A percentile compares a stretch with the other conserved stretches of the same genome.
Evolutionary conservation across 192 early-diverging fungal species (phyloP).

Genomic region (Chytriomyces sp.): DNA sequence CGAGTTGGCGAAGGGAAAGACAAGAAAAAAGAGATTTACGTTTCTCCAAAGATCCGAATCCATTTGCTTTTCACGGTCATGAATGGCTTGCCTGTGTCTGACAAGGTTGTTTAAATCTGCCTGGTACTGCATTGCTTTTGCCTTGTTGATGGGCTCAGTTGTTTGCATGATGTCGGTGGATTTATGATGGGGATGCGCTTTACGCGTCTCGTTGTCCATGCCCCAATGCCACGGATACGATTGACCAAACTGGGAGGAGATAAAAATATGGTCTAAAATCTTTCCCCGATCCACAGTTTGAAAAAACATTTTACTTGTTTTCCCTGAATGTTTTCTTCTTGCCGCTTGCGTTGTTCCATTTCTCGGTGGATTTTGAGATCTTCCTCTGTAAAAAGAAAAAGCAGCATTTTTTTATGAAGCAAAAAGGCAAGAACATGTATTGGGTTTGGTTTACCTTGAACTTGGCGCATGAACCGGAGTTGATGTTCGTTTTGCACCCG

Average conservation of each 20-base stretch:
- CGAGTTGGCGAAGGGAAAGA: too few species aligned
- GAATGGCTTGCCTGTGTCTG: neutral
- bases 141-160: slow-evolving; percentile 9
- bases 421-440: neutral
- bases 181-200: slow-evolving; percentile 14
- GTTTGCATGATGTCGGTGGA: slow-evolving; percentile 6
- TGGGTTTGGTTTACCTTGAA: slow-evolving; percentile 6
- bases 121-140: slow-evolving; percentile 9
- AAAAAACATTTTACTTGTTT: slow-evolving; percentile 7
- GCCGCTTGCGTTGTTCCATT: neutral
- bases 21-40: neutral
- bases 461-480: neutral
- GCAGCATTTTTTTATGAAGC: neutral
- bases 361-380: slow-evolving; percentile 10
- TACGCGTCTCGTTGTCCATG: neutral
- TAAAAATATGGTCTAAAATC: too few species aligned
- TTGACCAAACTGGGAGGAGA: slow-evolving; percentile 1
- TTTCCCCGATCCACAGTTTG: neutral
- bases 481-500: neutral
- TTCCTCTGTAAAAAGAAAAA: neutral
- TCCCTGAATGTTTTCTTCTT: slow-evolving; percentile 19
- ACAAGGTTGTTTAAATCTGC: slow-evolving; percentile 13
- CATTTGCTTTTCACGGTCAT: neutral
- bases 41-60: slow-evolving; percentile 20
- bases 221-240: slow-evolving; percentile 30